Evolutionary conservation across 495 filamentous ascomycete genomes (phyloP).

Genomic region (Penicillium egyptiacum): DNA sequence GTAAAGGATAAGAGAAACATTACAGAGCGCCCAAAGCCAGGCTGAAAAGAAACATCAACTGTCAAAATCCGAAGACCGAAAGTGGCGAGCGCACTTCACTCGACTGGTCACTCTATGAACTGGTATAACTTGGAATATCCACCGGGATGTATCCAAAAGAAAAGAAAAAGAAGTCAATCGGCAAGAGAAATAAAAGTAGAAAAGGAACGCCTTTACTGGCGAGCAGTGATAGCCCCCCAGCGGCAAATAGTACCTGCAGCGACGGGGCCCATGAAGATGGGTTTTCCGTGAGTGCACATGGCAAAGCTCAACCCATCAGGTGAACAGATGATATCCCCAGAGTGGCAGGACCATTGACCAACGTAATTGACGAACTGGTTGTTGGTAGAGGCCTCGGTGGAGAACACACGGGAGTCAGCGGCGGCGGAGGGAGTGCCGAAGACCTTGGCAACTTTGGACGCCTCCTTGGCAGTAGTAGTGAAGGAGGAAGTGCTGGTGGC

Average conservation of each 20-base stretch:
- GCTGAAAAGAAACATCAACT: background rate
- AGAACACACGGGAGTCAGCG: slow-evolving; percentile 14
- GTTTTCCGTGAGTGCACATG: slow-evolving; percentile 35
- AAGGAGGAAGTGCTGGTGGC: slow-evolving; percentile 4
- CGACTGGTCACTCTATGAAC: background rate
- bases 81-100: background rate
- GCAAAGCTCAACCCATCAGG: slow-evolving; percentile 40
- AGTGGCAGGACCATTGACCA: slow-evolving; percentile 21
- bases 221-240: slow-evolving; percentile 31
- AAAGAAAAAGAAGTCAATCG: slow-evolving; percentile 1
- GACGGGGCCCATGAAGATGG: slow-evolving; percentile 43
- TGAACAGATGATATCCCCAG: slow-evolving; percentile 40
- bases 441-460: slow-evolving; percentile 22
- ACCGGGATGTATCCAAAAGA: background rate
- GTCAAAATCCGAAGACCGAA: background rate
- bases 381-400: slow-evolving; percentile 20
- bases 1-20: background rate
- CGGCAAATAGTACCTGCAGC: slow-evolving; percentile 42
- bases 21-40: background rate
- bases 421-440: slow-evolving; percentile 16
- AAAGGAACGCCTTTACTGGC: slow-evolving; percentile 1
- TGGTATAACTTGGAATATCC: background rate
- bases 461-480: slow-evolving; percentile 6
- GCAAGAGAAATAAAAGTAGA: background rate
- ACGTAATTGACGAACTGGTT: slow-evolving; percentile 22